Conservation (phyloP, 1,139 yeast species). For the Yamadazyma membranifaciens region DNA sequence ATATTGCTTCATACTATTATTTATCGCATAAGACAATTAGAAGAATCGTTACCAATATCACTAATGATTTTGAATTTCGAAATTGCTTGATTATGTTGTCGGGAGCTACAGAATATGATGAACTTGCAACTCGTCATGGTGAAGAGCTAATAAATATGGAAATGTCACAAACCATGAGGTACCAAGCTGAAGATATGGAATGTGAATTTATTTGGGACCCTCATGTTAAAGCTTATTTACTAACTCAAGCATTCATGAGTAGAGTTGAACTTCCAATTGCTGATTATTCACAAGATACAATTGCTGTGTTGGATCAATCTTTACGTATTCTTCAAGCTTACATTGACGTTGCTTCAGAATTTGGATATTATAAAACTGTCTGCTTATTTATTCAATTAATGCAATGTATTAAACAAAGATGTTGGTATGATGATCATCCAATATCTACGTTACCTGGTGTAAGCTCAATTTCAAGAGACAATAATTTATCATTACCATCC, state of each 20-base stretch:
- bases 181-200: slow-evolving; percentile 65
- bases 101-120: slow-evolving; percentile 87
- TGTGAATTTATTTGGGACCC: slow-evolving; percentile 89
- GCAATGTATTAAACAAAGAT: slow-evolving; percentile 88
- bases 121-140: slow-evolving; percentile 90
- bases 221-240: slow-evolving; percentile 83
- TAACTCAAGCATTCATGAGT: slow-evolving; percentile 84
- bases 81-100: slow-evolving; percentile 72
- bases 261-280: slow-evolving; percentile 88
- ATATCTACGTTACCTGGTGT: slow-evolving; percentile 73
- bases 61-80: slow-evolving; percentile 53
- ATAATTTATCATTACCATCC: slow-evolving; percentile 11
- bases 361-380: slow-evolving; percentile 68
- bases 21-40: slow-evolving; percentile 89
- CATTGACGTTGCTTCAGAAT: slow-evolving; percentile 85
- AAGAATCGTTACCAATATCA: slow-evolving; percentile 54
- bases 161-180: slow-evolving; percentile 78
- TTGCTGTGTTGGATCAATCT: slow-evolving; percentile 90
- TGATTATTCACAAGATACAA: slow-evolving; percentile 91
- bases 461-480: slow-evolving; percentile 23
- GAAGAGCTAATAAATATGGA: slow-evolving; percentile 92
- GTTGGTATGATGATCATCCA: slow-evolving; percentile 81
- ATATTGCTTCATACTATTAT: slow-evolving; percentile 88
- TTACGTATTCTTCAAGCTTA: slow-evolving; percentile 91
- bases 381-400: slow-evolving; percentile 62